phyloP scores from a whole-genome alignment of 192 early-diverging fungal genomes.

The Backusella westeae region DNA sequence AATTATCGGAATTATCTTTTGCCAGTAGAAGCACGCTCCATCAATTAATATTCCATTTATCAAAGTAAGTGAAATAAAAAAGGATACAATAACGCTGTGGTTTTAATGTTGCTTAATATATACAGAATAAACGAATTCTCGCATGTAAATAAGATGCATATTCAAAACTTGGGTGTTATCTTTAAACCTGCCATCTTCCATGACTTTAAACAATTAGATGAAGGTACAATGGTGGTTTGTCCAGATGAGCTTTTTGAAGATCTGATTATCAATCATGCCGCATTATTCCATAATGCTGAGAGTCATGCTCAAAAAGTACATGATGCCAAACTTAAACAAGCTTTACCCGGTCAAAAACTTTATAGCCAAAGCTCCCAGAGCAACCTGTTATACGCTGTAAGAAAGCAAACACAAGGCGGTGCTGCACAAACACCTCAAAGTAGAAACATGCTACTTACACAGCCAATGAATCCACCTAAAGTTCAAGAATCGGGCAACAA shows the following conservation, averaged over 20 bases:
- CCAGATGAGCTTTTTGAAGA: constrained; percentile 34
- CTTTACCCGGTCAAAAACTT: neutral
- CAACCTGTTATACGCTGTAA: neutral
- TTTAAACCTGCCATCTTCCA: constrained; percentile 66
- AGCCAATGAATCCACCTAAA: constrained; percentile 10
- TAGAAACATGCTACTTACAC: neutral
- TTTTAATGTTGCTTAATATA: neutral
- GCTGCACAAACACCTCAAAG: neutral
- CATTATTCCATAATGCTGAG: neutral
- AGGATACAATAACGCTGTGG: neutral
- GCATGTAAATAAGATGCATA: constrained; percentile 64
- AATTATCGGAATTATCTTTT: constrained; percentile 41
- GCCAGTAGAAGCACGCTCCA: constrained; percentile 53
- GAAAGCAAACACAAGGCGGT: neutral
- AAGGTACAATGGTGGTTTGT: constrained; percentile 11
- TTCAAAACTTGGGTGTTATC: constrained; percentile 59
- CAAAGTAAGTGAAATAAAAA: constrained; percentile 37
- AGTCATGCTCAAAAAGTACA: neutral
- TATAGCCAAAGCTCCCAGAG: constrained; percentile 10
- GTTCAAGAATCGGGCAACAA: neutral
- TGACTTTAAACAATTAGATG: constrained; percentile 46
- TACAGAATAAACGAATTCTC: constrained; percentile 48
- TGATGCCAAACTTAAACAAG: neutral
- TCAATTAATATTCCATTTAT: constrained; percentile 52
- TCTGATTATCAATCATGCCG: constrained; percentile 16